Base-by-base conservation (phyloP, 2,329 filamentous ascomycete species). In the Neocatenulostroma microsporum region DNA sequence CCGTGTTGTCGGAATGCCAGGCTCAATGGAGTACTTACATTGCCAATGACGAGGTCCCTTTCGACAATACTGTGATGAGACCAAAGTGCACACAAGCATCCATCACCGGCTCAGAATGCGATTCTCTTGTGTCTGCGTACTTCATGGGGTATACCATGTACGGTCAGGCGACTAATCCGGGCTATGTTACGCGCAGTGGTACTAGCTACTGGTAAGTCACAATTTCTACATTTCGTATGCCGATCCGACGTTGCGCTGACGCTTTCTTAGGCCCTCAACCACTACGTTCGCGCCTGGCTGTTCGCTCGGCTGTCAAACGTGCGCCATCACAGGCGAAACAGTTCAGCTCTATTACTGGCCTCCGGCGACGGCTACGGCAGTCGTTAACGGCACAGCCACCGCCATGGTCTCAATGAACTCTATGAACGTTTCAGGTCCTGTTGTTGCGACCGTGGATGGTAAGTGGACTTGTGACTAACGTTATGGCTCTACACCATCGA, bases 271-370 rank as follows among this genome's bases (percentile, higher is more conserved):
- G 37, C 46, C 44, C 5, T 24, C 41, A 6, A 28, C 25, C 6
- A 33, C 30, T 8, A 29, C 26, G 8, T 30, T 47, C 17, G 46
- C 44, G 13, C 44, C 46, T 3, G 39, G 44, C 18, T 49, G 46
- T 26, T 42, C 34, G 9, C 30, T 49, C 24, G 46, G 46, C 7
- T 47, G 46, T 15, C 39, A 41, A 26, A 21, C 30, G 9, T 49
- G 46, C 30, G 34, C 39, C 2, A 43, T 49, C 20, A 47, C 40
- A 13, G 46, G 44, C 13, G 30, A 37, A 11, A 46, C 34, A 12
- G 46, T 48, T 5, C 40, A 47, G 17, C 23, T 48, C 3, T 38
- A 36, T n/a, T 48, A 42, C 37, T 48, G 46, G 46, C 46, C 44
- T 10, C 45, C 45, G 11, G 21, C 39, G 15, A 44, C 44, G 7